These are phyloP conservation scores for Penicillium aurantiogriseum DNA, from an alignment of 2,329 filamentous ascomycete species.

Conservation along the genomic window DNA sequence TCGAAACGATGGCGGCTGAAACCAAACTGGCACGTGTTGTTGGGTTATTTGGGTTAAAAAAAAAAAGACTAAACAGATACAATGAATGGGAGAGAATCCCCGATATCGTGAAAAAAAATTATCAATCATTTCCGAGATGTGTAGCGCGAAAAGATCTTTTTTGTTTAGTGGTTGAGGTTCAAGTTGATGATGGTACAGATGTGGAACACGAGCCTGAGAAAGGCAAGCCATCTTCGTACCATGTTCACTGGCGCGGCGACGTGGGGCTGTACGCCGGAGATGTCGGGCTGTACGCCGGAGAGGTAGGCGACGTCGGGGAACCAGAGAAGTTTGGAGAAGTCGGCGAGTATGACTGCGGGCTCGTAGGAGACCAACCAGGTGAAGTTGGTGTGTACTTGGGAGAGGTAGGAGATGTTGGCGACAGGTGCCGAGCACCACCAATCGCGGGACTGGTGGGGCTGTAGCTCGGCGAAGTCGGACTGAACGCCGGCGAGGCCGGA, in stretches of 20 bases:
- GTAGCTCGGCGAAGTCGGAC: constrained; percentile 59
- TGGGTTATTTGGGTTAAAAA: constrained; percentile 5
- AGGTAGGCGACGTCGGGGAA: constrained; percentile 45
- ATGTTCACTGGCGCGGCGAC: constrained; percentile 44
- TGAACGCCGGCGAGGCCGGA: constrained; percentile 52
- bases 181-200: constrained; percentile 41
- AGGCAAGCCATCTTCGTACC: constrained; percentile 21
- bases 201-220: constrained; percentile 27
- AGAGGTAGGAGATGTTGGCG: constrained; percentile 49
- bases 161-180: constrained; percentile 30
- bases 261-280: constrained; percentile 46
- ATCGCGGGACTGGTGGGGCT: constrained; percentile 55
- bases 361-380: constrained; percentile 50
- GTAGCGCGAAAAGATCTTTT: constrained; percentile 39
- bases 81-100: constrained; percentile 28
- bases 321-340: constrained; percentile 50
- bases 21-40: constrained; percentile 18
- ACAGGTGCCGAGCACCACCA: constrained; percentile 43
- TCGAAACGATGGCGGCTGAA: constrained; percentile 27
- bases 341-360: constrained; percentile 51
- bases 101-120: constrained; percentile 37
- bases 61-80: constrained; percentile 32
- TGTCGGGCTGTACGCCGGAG: constrained; percentile 46
- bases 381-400: constrained; percentile 58
- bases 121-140: constrained; percentile 40